Conservation (phyloP, 345 rosid species). For the Streptanthus diversifolius region DNA sequence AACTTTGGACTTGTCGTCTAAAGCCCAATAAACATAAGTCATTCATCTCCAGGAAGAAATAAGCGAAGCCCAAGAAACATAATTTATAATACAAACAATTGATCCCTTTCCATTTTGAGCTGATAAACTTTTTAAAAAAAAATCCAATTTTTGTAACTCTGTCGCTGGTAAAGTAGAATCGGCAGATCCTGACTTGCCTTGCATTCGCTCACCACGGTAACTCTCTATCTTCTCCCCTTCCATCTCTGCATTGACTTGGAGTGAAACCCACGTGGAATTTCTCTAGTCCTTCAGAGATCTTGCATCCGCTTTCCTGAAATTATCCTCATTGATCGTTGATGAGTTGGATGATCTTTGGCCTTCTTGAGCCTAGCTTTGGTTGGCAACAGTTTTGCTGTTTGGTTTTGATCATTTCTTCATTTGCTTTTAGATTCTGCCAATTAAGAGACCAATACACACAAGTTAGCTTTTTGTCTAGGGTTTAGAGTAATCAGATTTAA, state of each 20-base stretch:
- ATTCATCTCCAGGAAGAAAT: no score
- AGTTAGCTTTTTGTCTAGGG: background rate
- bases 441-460: background rate
- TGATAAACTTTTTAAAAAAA: no score
- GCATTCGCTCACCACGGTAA: background rate
- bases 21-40: no score
- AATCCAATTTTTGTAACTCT: no score
- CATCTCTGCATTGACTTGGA: background rate
- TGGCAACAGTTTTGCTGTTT: background rate
- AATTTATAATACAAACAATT: no score
- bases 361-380: background rate
- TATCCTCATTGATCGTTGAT: background rate
- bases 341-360: background rate
- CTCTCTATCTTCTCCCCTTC: background rate
- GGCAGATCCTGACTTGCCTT: conserved; percentile 14
- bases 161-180: background rate
- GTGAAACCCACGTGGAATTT: background rate
- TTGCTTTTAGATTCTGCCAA: background rate
- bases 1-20: no score
- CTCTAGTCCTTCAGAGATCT: background rate
- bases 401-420: background rate
- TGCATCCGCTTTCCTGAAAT: background rate
- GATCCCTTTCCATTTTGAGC: no score
- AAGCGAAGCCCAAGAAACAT: no score
- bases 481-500: background rate